Conservation (phyloP, 2,329 filamentous ascomycete species). For the Fusarium bulbicola region DNA sequence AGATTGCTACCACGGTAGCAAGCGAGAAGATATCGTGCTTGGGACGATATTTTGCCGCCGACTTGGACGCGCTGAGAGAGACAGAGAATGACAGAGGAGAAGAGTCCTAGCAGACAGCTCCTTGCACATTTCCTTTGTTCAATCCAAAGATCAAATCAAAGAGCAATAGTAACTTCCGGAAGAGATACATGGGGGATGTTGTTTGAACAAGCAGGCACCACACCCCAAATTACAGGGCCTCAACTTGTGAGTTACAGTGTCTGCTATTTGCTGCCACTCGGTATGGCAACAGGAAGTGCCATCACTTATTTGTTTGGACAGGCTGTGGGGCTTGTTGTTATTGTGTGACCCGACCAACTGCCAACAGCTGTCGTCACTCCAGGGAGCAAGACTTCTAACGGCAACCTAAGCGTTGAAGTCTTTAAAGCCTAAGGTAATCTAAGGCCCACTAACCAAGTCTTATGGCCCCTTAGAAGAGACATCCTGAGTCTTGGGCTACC, state of each 20-base stretch:
- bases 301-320: neutral
- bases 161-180: fast-evolving
- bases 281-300: fast-evolving
- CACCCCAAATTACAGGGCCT: neutral
- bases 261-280: fast-evolving
- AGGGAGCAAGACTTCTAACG: neutral
- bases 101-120: fast-evolving
- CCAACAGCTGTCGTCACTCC: neutral
- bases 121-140: fast-evolving
- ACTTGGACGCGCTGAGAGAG: neutral
- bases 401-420: fast-evolving
- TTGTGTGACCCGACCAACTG: neutral
- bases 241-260: fast-evolving
- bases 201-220: neutral
- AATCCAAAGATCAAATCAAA: fast-evolving
- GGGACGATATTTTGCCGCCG: neutral
- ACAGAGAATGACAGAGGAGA: fast-evolving
- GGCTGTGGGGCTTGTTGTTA: too few relatives aligned
- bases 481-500: neutral
- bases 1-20: fast-evolving
- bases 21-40: neutral
- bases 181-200: fast-evolving
- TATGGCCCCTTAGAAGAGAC: neutral
- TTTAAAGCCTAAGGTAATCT: neutral
- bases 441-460: neutral